phyloP scores from a whole-genome alignment of 352 stramenopile genomes.

The Stephanocyclus meneghinianus region DNA sequence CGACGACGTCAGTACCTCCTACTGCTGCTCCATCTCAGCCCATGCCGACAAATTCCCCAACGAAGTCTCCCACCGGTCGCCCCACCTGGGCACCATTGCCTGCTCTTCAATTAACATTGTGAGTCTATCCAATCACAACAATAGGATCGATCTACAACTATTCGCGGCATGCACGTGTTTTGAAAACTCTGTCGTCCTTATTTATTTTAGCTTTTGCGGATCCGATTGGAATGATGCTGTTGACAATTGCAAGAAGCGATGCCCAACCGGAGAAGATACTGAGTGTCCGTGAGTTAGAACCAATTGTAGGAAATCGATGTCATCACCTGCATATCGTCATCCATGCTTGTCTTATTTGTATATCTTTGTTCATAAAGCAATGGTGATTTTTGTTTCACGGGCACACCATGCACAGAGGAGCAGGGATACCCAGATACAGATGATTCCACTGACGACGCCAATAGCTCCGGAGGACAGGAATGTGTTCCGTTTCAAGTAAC shows the following conservation, averaged over 20 bases:
- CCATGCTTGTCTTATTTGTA: neutral
- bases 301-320: neutral
- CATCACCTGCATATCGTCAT: neutral
- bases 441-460: conserved; percentile 11
- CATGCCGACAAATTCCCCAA: conserved; percentile 43
- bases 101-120: conserved; percentile 12
- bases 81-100: conserved; percentile 31
- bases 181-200: neutral
- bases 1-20: conserved; percentile 22
- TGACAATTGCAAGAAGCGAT: conserved; percentile 50
- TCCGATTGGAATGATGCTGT: conserved; percentile 54
- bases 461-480: neutral
- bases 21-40: conserved; percentile 18
- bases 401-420: conserved; percentile 52
- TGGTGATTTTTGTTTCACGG: conserved; percentile 47
- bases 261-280: conserved; percentile 47
- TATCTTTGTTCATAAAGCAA: conserved; percentile 23
- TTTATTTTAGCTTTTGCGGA: conserved; percentile 43
- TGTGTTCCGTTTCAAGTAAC: conserved; percentile 54
- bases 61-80: conserved; percentile 30
- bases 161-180: neutral
- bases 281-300: conserved; percentile 10
- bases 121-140: neutral
- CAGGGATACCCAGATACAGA: conserved; percentile 46
- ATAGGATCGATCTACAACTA: no score